phyloP scores from a whole-genome alignment of 345 rosid species.

The Murraya paniculata region DNA sequence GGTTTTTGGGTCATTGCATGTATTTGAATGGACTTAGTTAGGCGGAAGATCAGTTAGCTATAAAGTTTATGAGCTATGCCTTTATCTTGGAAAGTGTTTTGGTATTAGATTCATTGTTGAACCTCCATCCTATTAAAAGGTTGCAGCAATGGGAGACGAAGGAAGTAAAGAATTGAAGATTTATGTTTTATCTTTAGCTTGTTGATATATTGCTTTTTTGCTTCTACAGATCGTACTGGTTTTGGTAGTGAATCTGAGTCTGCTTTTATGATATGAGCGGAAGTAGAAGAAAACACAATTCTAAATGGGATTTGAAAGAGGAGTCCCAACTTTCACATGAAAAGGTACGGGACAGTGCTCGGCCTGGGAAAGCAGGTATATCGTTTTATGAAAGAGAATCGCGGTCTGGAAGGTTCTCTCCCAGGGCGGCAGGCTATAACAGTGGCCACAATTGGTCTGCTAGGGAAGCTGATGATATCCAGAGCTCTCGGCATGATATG shows the following conservation, averaged over 20 bases:
- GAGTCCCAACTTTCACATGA: slow-evolving; percentile 44
- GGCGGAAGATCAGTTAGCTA: background rate
- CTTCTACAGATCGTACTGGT: slow-evolving; percentile 17
- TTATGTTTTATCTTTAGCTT: background rate
- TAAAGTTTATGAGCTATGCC: background rate
- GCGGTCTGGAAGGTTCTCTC: slow-evolving; percentile 42
- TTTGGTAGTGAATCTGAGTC: slow-evolving; percentile 17
- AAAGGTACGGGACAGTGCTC: slow-evolving; percentile 28
- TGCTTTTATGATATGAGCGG: slow-evolving; percentile 50
- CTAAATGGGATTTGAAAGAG: slow-evolving; percentile 84
- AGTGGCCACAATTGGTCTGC: slow-evolving; percentile 50
- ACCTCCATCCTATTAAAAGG: background rate
- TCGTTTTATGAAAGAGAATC: slow-evolving; percentile 47
- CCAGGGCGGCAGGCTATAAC: slow-evolving; percentile 37
- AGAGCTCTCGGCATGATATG: slow-evolving; percentile 36
- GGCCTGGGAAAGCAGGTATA: slow-evolving; percentile 42
- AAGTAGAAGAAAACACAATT: slow-evolving; percentile 52
- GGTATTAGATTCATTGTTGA: background rate
- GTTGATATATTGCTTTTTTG: slow-evolving; percentile 4
- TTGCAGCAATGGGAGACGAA: background rate
- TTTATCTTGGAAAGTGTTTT: background rate
- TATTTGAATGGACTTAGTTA: background rate
- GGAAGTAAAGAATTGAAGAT: background rate
- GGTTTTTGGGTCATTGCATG: background rate
- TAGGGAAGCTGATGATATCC: slow-evolving; percentile 30